A percentile compares a stretch with the other conserved stretches of the same genome.
phyloP scores from a whole-genome alignment of 2,329 filamentous ascomycete species.

The Fusarium protoensiforme region DNA sequence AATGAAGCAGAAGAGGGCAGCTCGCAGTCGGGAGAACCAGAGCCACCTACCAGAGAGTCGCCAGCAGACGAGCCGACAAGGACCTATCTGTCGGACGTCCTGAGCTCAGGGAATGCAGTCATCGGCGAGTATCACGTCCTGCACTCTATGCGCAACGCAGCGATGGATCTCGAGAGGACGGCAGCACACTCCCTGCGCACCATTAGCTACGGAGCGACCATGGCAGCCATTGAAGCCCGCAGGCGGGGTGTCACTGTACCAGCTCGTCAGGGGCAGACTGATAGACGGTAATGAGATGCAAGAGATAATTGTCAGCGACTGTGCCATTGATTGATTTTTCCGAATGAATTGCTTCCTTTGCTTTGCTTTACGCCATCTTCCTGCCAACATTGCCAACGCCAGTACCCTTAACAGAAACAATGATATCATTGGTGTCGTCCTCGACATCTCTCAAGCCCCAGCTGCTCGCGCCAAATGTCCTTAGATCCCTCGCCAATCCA shows the following conservation, averaged over 20 bases:
- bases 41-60: slow-evolving; percentile 40
- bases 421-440: slow-evolving; percentile 76
- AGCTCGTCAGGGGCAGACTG: slow-evolving; percentile 29
- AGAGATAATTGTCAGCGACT: slow-evolving; percentile 7
- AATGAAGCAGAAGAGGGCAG: slow-evolving; percentile 39
- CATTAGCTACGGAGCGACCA: slow-evolving; percentile 64
- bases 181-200: slow-evolving; percentile 64
- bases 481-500: slow-evolving; percentile 83
- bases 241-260: slow-evolving; percentile 47
- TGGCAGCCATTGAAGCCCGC: slow-evolving; percentile 62
- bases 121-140: slow-evolving; percentile 65
- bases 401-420: slow-evolving; percentile 90
- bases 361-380: slow-evolving; percentile 73
- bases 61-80: slow-evolving; percentile 46
- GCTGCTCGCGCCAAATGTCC: slow-evolving; percentile 87
- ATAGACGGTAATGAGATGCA: slow-evolving; percentile 30
- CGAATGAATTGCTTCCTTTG: slow-evolving; percentile 11
- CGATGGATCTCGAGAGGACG: slow-evolving; percentile 57
- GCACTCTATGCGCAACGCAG: slow-evolving; percentile 60
- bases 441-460: slow-evolving; percentile 87
- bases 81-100: slow-evolving; percentile 57
- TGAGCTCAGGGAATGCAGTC: slow-evolving; percentile 66
- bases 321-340: not conserved
- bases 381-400: slow-evolving; percentile 95
- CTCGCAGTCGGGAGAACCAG: slow-evolving; percentile 42